Base-by-base conservation (phyloP, 495 filamentous ascomycete genomes). In the Penicillium macrosclerotiorum region DNA sequence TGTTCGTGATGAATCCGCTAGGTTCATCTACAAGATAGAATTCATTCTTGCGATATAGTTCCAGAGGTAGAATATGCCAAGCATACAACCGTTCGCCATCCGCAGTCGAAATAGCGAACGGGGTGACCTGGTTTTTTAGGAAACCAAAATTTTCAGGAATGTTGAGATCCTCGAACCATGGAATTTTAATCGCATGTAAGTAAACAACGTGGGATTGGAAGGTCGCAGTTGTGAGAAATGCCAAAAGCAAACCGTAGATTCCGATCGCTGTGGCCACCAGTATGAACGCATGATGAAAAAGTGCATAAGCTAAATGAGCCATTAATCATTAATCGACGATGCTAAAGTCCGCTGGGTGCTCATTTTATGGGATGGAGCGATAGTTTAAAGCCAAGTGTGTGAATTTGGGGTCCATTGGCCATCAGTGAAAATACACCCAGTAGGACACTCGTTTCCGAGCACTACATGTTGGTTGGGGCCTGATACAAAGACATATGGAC, bases 61-160 rank as follows among this genome's bases (percentile, higher is more conserved):
- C 75, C n/a, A 88, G 56, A 2, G 85, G 85, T 8, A 88, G 71
- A 42, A 89, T 75, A 45, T 88, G 85, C 85, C 85, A 90, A 8
- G 83, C 78, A 50, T 87, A 84, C 4, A 89, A 69, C 11, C 54
- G 63, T 49, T 82, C 73, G 32, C 71, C 69, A 48, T 83, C 78
- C 9, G 72, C 54, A 5, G 84, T 80, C 12, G 59, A 63, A 43
- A 90, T 75, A 1, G 68, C 67, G 57, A 90, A 88, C 0, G 84
- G 79, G 1, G 80, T 84, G 17, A 85, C 77, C 64, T 90, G 85
- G 57, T 83, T 85, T 25, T 46, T 64, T 8, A 78, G 47, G 38
- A 78, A 76, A 4, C 72, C 72, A 55, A 72, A 76, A n/a, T 44
- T 46, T 42, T 76, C 71, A n/a, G 71, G 71, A 4, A 71, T 48